Conservation (phyloP, 1,284 basidiomycete species). For the Microbotryomycetes sp. region DNA sequence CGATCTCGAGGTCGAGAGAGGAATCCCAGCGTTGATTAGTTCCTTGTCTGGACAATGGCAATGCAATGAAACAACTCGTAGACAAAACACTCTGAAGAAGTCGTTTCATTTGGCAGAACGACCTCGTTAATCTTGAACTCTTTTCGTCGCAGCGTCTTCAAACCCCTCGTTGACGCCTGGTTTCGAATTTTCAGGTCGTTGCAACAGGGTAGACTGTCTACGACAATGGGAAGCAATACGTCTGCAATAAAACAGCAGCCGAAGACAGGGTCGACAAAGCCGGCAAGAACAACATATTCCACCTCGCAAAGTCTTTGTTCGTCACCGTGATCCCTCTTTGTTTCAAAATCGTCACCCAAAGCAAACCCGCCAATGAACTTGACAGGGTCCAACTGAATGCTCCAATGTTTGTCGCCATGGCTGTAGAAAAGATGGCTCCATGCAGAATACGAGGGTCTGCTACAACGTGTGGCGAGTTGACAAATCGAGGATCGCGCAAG, state of each 20-base stretch:
- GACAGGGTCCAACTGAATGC: conserved; percentile 87
- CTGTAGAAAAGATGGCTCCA: conserved; percentile 54
- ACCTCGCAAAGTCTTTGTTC: conserved; percentile 60
- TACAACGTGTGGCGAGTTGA: conserved; percentile 33
- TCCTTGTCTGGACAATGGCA: no score
- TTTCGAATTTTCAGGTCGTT: no score
- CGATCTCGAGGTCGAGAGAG: no score
- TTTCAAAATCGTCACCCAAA: conserved; percentile 73
- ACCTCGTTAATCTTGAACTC: no score
- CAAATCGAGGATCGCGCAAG: conserved; percentile 42
- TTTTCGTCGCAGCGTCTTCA: no score
- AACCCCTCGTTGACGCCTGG: no score
- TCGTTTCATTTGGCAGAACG: no score
- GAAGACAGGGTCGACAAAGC: conserved; percentile 38
- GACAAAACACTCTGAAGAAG: no score
- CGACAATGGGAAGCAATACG: conserved; percentile 10
- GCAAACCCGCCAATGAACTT: conserved; percentile 79
- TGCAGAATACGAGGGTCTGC: conserved; percentile 41
- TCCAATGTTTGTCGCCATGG: conserved; percentile 80
- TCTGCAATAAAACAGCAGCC: conserved; percentile 40
- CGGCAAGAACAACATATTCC: conserved; percentile 55
- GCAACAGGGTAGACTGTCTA: no score
- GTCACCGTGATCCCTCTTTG: conserved; percentile 71
- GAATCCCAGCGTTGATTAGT: no score
- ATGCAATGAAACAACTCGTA: no score